Base-by-base conservation (phyloP, 805 yeast genomes). In the Nakazawaea pomicola region DNA sequence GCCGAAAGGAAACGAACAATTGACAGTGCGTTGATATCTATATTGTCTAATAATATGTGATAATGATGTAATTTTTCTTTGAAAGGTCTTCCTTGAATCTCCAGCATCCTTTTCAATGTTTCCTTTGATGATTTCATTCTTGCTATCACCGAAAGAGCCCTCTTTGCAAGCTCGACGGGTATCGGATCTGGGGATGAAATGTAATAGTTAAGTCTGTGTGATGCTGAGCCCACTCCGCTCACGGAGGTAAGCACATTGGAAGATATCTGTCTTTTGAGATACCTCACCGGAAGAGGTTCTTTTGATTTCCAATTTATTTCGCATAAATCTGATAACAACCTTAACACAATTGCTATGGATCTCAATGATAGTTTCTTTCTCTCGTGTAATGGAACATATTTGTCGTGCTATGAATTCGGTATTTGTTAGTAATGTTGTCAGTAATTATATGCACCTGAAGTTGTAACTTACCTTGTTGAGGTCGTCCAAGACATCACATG, bases 1-100 rank as follows among this genome's bases (percentile, higher is more conserved):
- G 79, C 74, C 1, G 80, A 73, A 7, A 75, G 34, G 51, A 62
- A 77, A 29, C 68, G 56, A 15, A 72, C 48, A 6, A 78, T 56
- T 21, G 64, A 55, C 14, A 67, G 71, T 35, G 71, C 57, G 29
- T 57, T 56, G 2, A 46, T 25, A 47, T 72, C 75, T 11, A 73
- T 61, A 20, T 49, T 51, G 5, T 53, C 56, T 15, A 65, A 48
- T 2, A 62, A 37, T 4, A 50, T 30, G 34, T 50, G 29, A 41
- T 52, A 17, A 49, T 31, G 23, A 46, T 35, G 32, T 27, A 28
- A 36, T n/a, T 49, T 56, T 14, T 52, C 55, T 24, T 43, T 48
- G 15, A 16, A 20, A 1, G 18, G 7, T 21, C 43, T 44, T 1
- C 48, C 36, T 28, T 55, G 12, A 2, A 52, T 6, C 3, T 32